Evolutionary conservation across 345 rosid genomes (phyloP).

Genomic region (Linum tenue): DNA sequence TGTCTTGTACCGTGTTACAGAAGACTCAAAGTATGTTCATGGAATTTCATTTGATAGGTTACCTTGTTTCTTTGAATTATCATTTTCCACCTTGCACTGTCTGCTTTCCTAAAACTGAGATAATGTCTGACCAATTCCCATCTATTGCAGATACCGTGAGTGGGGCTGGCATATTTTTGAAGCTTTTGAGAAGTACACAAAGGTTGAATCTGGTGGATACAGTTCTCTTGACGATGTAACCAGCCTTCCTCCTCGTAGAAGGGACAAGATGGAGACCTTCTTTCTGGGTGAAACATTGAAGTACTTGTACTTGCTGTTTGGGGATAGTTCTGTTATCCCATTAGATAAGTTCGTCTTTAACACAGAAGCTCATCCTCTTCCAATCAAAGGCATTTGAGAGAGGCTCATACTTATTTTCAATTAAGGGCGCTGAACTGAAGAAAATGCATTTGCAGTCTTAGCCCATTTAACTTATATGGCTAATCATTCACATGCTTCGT

Average conservation of each 20-base stretch:
- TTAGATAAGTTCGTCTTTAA: slow-evolving; percentile 81
- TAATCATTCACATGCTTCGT: slow-evolving; percentile 1
- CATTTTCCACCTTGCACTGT: background rate
- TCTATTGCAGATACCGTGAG: slow-evolving; percentile 58
- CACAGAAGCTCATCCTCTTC: slow-evolving; percentile 92
- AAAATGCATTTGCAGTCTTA: slow-evolving; percentile 4
- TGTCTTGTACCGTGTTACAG: slow-evolving; percentile 71
- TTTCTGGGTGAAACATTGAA: slow-evolving; percentile 87
- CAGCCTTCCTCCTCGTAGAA: slow-evolving; percentile 57
- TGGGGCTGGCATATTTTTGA: slow-evolving; percentile 98
- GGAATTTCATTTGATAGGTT: slow-evolving; percentile 7
- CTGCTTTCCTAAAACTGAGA: too few relatives aligned
- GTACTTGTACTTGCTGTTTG: slow-evolving; percentile 85
- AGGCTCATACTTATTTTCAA: slow-evolving; percentile 6
- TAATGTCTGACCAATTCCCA: background rate
- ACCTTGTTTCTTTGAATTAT: slow-evolving; percentile 1
- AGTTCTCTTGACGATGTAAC: slow-evolving; percentile 80
- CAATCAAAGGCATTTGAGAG: slow-evolving; percentile 35
- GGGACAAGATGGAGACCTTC: slow-evolving; percentile 96
- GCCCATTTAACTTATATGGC: background rate
- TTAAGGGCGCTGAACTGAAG: slow-evolving; percentile 10
- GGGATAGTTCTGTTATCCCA: slow-evolving; percentile 57
- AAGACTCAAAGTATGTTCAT: slow-evolving; percentile 60
- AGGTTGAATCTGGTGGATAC: slow-evolving; percentile 78
- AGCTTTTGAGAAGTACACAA: slow-evolving; percentile 82